Evolutionary conservation across 805 yeast genomes (phyloP), one percentile per base, ranked within the genome.

Genomic region (Dipodascopsis tothii): DNA sequence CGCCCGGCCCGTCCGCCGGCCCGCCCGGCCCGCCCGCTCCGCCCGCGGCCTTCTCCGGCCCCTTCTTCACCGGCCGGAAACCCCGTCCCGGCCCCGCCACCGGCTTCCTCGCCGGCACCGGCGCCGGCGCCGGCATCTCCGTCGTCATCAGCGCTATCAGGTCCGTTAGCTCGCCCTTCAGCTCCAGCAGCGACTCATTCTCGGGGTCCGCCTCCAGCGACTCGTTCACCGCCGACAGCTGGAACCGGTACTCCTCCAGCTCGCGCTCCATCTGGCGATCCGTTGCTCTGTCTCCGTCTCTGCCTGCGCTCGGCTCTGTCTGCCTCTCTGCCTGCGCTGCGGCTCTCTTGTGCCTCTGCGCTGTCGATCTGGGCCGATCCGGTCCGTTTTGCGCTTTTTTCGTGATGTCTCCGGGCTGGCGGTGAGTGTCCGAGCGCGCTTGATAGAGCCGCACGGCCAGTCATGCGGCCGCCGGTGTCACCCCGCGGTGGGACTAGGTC

Each of bases 171-270:
- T 64, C 68, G 2, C 22, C 23, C 37, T 54, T 57, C 32, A 63
- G 53, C 5, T 45, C 53, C 14, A 37, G 21, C 7, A 64, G 56
- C 21, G 60, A 55, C 19, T 49, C 59, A 41, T 56, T 54, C 1
- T 40, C 46, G 4, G 63, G 64, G 22, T 50, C 57, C 3, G 48
- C 51, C 21, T 25, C 32, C 7, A 64, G 44, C 5, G 60, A 59
- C 25, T 46, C 56, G 28, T 50, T 55, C 6, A 64, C 62, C 22
- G 51, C 42, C 6, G 48, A 53, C n/a, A 65, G 60, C 48, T 63
- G 66, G 11, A 41, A 43, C 39, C 56, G 46, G 45, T 59, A 65
- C 43, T 65, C 65, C 6, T 48, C 55, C 21, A 63, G 52, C 48
- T 64, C 68, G 4, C 39, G 41, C 17, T 48, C 40, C 55, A 54